Conservation (phyloP, 805 yeast genomes). For the Starmerella asiatica region DNA sequence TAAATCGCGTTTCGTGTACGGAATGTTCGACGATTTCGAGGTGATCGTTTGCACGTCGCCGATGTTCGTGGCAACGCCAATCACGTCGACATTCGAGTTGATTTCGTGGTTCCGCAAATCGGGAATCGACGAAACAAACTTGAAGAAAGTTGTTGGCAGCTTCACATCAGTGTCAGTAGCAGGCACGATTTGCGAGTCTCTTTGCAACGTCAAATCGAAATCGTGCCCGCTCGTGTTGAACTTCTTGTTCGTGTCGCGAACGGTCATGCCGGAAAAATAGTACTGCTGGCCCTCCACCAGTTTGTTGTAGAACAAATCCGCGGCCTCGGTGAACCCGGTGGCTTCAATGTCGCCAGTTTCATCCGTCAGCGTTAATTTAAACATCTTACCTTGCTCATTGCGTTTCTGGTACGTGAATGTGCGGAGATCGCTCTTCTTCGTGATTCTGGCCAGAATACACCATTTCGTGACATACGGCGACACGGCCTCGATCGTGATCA, state of each 20-base stretch:
- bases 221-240: conserved; percentile 76
- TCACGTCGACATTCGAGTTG: conserved; percentile 65
- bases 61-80: conserved; percentile 73
- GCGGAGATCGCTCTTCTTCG: conserved; percentile 73
- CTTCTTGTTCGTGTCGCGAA: conserved; percentile 72
- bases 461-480: conserved; percentile 85
- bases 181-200: conserved; percentile 67
- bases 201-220: conserved; percentile 71
- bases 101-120: conserved; percentile 32
- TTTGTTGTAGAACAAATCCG: conserved; percentile 60
- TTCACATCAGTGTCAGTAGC: conserved; percentile 34
- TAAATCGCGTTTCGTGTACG: conserved; percentile 84
- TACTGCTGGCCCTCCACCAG: conserved; percentile 84
- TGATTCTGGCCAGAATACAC: conserved; percentile 88
- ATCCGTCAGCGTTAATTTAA: conserved; percentile 76
- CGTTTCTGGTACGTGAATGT: conserved; percentile 46
- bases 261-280: conserved; percentile 68
- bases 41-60: conserved; percentile 64
- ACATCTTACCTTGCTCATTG: conserved; percentile 68
- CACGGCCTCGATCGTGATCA: conserved; percentile 26
- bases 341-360: conserved; percentile 95
- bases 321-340: conserved; percentile 81
- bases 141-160: conserved; percentile 64
- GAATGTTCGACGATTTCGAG: conserved; percentile 77
- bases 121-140: conserved; percentile 54